Percentiles rank a stretch among this genome's conserved stretches.
These are phyloP conservation scores for Lichtheimia corymbifera DNA, from an alignment of 371 early-diverging fungal genomes.

Conservation along the genomic window DNA sequence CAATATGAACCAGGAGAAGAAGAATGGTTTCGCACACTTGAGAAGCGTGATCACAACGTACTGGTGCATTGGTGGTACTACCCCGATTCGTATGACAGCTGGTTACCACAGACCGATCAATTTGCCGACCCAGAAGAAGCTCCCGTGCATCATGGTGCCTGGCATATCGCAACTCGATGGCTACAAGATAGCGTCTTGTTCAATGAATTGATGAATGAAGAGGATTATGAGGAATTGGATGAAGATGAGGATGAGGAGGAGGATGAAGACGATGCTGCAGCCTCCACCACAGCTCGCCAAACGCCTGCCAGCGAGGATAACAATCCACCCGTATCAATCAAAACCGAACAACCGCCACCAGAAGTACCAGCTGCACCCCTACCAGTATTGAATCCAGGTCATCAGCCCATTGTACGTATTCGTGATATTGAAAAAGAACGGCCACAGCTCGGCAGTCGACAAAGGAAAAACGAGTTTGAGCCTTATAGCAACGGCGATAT, in stretches of 20 bases:
- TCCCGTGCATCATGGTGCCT: conserved; percentile 64
- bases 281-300: background rate
- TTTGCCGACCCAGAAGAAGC: conserved; percentile 72
- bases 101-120: conserved; percentile 69
- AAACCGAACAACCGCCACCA: conserved; percentile 1
- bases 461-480: conserved; percentile 67
- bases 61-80: conserved; percentile 84
- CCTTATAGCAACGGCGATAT: conserved; percentile 68
- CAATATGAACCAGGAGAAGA: conserved; percentile 52
- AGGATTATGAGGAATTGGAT: conserved; percentile 66
- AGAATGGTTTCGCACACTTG: conserved; percentile 77
- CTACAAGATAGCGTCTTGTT: conserved; percentile 70
- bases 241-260: conserved; percentile 25
- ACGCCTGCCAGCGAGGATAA: background rate
- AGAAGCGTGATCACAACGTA: conserved; percentile 65
- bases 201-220: conserved; percentile 82
- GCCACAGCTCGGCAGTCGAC: conserved; percentile 48
- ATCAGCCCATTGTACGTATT: conserved; percentile 37
- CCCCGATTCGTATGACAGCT: conserved; percentile 83
- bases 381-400: conserved; percentile 24
- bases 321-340: background rate
- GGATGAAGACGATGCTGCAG: conserved; percentile 5
- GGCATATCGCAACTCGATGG: conserved; percentile 77
- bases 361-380: conserved; percentile 6
- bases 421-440: conserved; percentile 45